Evolutionary conservation across 2,329 filamentous ascomycete species (phyloP), one percentile per base, ranked within the genome.

Genomic region (Monosporascus cannonballus): DNA sequence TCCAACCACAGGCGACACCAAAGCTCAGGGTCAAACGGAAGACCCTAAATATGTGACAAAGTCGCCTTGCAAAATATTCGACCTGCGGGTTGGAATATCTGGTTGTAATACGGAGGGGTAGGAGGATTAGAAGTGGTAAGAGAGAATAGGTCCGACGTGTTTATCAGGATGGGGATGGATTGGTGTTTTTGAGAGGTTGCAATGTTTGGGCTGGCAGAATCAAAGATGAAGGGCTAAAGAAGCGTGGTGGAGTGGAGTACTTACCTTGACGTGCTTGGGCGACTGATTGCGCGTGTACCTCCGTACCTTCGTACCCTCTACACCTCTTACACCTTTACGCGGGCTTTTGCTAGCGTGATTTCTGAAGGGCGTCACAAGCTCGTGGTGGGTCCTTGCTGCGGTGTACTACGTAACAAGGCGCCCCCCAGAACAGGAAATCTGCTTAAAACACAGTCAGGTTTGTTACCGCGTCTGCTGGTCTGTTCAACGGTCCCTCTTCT

Each of bases 131-230:
- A 25, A 47, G 49, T 15, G 18, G 20, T 25, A 38, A 22, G 47
- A 25, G 37, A 22, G 25, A 41, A 20, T 30, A 18, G 44, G 45
- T 34, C 25, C 30, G 47, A 30, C 42, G 30, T 44, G 44, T 50
- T 51, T 44, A 51, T 41, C 24, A 24, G 51, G 22, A 39, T 39
- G 20, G 47, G 47, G 39, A 41, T 17, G 38, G 38, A 30, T n/a
- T 27, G 42, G 47, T 53, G 47, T 53, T 55, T 51, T 54, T 48
- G 52, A 51, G 39, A 41, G 39, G 14, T 44, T 49, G 48, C 53
- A 55, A 49, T 55, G 53, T 55, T 55, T 52, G 51, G 45, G 22
- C 25, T 34, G 45, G 15, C 22, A 30, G 45, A 27, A 27, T 47
- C 24, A 47, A 27, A 15, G 45, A n/a, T n/a, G 45, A 27, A 47